Evolutionary conservation across 352 stramenopile species (phyloP), one percentile per base, ranked within the genome.

Genomic region (Globisporangium abappressorium): DNA sequence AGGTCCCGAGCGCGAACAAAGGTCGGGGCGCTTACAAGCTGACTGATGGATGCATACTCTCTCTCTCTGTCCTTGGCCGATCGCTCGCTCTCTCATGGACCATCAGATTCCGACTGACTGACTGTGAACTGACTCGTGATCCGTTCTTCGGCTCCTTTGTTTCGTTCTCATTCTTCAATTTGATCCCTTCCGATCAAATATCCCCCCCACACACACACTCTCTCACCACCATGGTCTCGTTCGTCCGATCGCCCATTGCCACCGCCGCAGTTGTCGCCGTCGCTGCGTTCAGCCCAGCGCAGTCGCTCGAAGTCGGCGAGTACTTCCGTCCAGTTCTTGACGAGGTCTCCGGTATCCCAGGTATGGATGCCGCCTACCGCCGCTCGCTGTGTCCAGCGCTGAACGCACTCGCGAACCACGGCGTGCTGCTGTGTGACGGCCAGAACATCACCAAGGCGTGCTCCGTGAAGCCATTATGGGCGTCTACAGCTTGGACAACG

Each of bases 321-420:
- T 87, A 90, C 68, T 63, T 77, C 26, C 79, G 79, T n/a, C 82
- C 82, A 0, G 66, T 47, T 15, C 66, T 67, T 5, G 46, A 12
- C 14, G 69, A 84, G 0, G 71, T 85, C 38, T 87, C 80, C 0
- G 80, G 80, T 5, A 70, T 89, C 30, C 80, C 78, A 22, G 77
- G 74, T 46, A 79, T 72, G 24, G 36, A 55, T 8, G 75, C 76
- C 22, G 18, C 59, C 46, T 80, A 80, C 62, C 83, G 87, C 61
- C 83, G 81, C 60, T 73, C 68, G 64, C 82, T 83, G 26, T 93
- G 85, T 58, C 83, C 83, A 24, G 74, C 71, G 24, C 71, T 93
- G 36, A 93, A 93, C 66, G 69, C 80, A 41, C 71, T 93, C 14
- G 83, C 85, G 2, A 93, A 93, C 63, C 82, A 91, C 58, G 81